phyloP scores from a whole-genome alignment of 108 stramenopile species.

The Skeletonema menzelii region DNA sequence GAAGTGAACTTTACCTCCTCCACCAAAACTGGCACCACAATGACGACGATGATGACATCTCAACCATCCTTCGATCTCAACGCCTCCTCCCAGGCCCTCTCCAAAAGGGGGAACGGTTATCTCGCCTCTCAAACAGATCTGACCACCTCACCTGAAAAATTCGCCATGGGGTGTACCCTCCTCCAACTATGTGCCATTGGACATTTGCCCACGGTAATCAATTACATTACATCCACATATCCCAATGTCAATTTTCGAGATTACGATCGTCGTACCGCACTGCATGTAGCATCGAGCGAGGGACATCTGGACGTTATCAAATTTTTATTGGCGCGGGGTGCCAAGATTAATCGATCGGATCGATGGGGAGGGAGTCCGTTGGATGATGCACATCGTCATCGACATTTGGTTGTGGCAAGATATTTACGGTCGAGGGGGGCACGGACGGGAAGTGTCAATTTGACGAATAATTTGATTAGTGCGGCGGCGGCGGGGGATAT shows the following conservation, averaged over 20 bases:
- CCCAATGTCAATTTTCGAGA: slow-evolving; percentile 81
- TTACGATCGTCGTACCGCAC: slow-evolving; percentile 86
- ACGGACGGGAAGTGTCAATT: slow-evolving; percentile 65
- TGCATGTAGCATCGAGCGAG: slow-evolving; percentile 85
- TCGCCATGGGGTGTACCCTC: slow-evolving; percentile 82
- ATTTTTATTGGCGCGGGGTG: slow-evolving; percentile 60
- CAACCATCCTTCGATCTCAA: slow-evolving; percentile 11
- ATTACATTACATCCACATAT: slow-evolving; percentile 39
- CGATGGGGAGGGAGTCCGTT: slow-evolving; percentile 80
- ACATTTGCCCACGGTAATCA: slow-evolving; percentile 36
- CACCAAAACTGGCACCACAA: neutral
- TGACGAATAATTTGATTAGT: slow-evolving; percentile 67
- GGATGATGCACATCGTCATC: slow-evolving; percentile 89
- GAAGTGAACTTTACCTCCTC: neutral
- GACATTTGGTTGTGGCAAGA: slow-evolving; percentile 63
- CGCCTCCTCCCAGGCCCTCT: neutral
- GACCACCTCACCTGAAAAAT: slow-evolving; percentile 44
- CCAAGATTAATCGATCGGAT: slow-evolving; percentile 74
- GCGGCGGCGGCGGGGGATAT: slow-evolving; percentile 84
- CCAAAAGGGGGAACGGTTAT: slow-evolving; percentile 42
- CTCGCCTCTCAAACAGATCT: slow-evolving; percentile 63
- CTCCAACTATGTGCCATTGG: slow-evolving; percentile 78
- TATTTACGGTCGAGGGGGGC: slow-evolving; percentile 77
- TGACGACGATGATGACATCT: too few species aligned
- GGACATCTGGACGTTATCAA: slow-evolving; percentile 72